Evolutionary conservation across 2,329 filamentous ascomycete species (phyloP), one percentile per base, ranked within the genome.

Genomic region (Diaporthe citrichinensis): DNA sequence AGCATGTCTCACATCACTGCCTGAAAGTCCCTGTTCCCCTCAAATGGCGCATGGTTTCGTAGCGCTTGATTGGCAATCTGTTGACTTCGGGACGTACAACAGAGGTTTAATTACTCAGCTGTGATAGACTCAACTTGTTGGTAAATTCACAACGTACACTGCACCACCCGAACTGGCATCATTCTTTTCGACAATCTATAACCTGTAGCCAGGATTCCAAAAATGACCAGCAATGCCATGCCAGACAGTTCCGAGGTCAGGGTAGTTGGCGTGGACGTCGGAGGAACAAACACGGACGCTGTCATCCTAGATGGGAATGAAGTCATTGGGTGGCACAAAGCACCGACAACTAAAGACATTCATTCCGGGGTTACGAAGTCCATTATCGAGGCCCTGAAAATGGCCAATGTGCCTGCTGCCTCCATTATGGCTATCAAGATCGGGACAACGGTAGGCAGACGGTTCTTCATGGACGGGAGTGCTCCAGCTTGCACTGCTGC

Each of bases 341-440:
- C 65, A 14, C 65, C 65, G 4, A 69, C 65, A 25, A 69, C 65
- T 1, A 69, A 41, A 4, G 65, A 69, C 12, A 69, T 69, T 4
- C 65, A 69, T 23, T 69, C 65, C 5, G 65, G 65, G 5, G 65
- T 69, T 1, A 69, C 46, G 1, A 6, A 23, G 15, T 69, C 65
- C 15, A 34, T 69, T 9, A 14, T 31, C 1, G 34, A 69, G 49
- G 65, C 65, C 17, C n/a, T 69, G 14, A 69, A 41, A 41, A 69
- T 69, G 34, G 65, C 65, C 0, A 15, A 55, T 12, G 49, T 69
- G n/a, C n/a, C 65, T 1, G 7, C 7, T 14, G n/a, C 14, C 4
- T 69, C 49, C 17, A 53, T 69, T 2, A 53, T 41, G 49, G 65
- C 65, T 9, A 55, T 69, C n/a, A 69, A 69, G n/a, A 69, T 69